Evolutionary conservation across 257 asterid genomes (phyloP).

Genomic region (Solanum sejunctum): DNA sequence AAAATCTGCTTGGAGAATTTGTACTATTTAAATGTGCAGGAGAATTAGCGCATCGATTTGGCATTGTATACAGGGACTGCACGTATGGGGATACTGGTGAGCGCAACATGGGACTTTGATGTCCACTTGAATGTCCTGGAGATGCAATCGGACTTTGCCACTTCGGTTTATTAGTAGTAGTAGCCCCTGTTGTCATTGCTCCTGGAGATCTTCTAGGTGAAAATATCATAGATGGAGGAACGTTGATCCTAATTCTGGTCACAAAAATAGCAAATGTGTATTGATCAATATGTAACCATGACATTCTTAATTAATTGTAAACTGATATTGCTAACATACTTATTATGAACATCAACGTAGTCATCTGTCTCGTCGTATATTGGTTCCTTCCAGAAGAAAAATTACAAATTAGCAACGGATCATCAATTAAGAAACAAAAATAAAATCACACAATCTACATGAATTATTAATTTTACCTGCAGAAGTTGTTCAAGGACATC

Average conservation of each 20-base stretch:
- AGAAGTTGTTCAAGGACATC: slow-evolving; percentile 59
- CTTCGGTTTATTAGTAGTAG: neutral
- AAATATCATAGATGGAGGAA: slow-evolving; percentile 21
- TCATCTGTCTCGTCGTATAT: slow-evolving; percentile 60
- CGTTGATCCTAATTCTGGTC: slow-evolving; percentile 39
- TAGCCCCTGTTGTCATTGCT: neutral
- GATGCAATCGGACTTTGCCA: slow-evolving; percentile 25
- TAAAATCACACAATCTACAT: neutral
- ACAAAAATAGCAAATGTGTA: neutral
- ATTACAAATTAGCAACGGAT: neutral
- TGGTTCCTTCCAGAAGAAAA: slow-evolving; percentile 23
- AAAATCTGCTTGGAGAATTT: slow-evolving; percentile 14
- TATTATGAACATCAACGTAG: slow-evolving; percentile 43
- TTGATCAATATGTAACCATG: neutral
- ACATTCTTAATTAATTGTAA: neutral
- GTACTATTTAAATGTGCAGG: neutral
- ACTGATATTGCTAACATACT: slow-evolving; percentile 13
- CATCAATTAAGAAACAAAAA: neutral
- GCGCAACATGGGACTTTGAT: slow-evolving; percentile 21
- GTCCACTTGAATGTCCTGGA: slow-evolving; percentile 2
- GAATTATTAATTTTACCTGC: slow-evolving; percentile 21
- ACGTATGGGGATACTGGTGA: slow-evolving; percentile 27
- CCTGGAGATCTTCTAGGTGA: slow-evolving; percentile 31
- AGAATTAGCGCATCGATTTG: slow-evolving; percentile 8
- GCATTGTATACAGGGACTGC: slow-evolving; percentile 14